Percentiles rank a stretch among this genome's conserved stretches.
These are phyloP conservation scores for Phyllosticta citriasiana DNA, from an alignment of 2,329 filamentous ascomycete genomes.

Conservation along the genomic window DNA sequence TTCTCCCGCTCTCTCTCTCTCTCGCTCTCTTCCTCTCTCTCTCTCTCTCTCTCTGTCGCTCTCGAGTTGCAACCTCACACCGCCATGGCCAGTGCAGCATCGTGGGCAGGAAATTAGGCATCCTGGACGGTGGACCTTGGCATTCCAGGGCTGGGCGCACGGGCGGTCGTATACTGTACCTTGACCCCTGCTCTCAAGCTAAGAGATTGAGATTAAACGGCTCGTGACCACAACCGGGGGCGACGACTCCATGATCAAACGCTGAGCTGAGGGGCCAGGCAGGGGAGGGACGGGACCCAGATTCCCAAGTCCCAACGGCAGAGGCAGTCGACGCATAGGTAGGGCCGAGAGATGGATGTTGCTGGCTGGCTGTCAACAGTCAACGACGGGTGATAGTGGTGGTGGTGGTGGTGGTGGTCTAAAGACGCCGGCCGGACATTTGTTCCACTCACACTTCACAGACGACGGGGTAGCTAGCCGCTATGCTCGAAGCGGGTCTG, in stretches of 20 bases:
- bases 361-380: too few relatives aligned
- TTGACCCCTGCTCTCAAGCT: constrained; percentile 5
- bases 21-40: too few relatives aligned
- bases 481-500: too few relatives aligned
- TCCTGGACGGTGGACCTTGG: background rate
- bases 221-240: constrained; percentile 6
- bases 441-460: too few relatives aligned
- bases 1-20: too few relatives aligned
- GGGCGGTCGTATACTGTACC: background rate
- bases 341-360: background rate
- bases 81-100: constrained; percentile 1
- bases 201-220: constrained; percentile 10
- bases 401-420: too few relatives aligned
- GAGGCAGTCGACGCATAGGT: background rate
- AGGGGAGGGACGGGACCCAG: background rate
- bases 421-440: too few relatives aligned
- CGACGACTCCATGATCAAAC: constrained; percentile 8
- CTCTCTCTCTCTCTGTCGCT: too few relatives aligned
- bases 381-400: background rate
- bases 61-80: background rate
- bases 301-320: background rate
- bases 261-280: background rate
- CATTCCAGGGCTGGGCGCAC: background rate
- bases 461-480: too few relatives aligned
- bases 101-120: constrained; percentile 6